phyloP scores from a whole-genome alignment of 352 stramenopile species.

The Phytophthora europaea region DNA sequence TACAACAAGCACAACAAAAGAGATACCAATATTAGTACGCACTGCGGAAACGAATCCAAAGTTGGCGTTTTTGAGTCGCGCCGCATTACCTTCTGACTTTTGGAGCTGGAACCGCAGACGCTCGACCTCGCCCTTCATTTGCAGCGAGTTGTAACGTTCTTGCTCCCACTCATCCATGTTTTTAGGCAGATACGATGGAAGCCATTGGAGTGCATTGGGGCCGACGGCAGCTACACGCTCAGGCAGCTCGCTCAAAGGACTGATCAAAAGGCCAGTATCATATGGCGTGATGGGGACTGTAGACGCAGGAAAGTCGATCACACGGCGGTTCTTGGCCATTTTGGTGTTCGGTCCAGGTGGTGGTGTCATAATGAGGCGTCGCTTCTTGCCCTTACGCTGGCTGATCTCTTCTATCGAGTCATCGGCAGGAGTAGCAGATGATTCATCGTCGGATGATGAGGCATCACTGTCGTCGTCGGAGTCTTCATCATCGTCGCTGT shows the following conservation, averaged over 20 bases:
- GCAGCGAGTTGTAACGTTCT: slow-evolving; percentile 74
- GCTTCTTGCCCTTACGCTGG: slow-evolving; percentile 59
- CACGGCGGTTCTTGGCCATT: slow-evolving; percentile 53
- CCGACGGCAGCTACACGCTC: slow-evolving; percentile 76
- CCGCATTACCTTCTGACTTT: slow-evolving; percentile 63
- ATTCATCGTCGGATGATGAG: slow-evolving; percentile 44
- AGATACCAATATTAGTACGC: neutral
- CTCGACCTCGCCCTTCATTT: slow-evolving; percentile 87
- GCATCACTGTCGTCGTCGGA: slow-evolving; percentile 43
- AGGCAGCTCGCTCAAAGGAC: slow-evolving; percentile 74
- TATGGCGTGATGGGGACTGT: slow-evolving; percentile 74
- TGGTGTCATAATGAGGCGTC: slow-evolving; percentile 66
- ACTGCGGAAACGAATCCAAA: neutral
- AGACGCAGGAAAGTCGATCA: slow-evolving; percentile 80
- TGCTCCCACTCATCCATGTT: slow-evolving; percentile 85
- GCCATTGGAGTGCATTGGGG: slow-evolving; percentile 75
- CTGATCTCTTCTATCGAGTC: slow-evolving; percentile 20
- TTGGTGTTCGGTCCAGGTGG: slow-evolving; percentile 44
- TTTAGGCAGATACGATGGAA: slow-evolving; percentile 72
- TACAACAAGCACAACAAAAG: neutral
- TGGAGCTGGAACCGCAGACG: slow-evolving; percentile 79
- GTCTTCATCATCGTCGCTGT: slow-evolving; percentile 50
- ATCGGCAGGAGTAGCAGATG: slow-evolving; percentile 29
- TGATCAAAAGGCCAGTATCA: slow-evolving; percentile 72
- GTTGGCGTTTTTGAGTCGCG: neutral